phyloP scores from a whole-genome alignment of 163 green algal genomes.

The Coccomyxa subellipsoidea region DNA sequence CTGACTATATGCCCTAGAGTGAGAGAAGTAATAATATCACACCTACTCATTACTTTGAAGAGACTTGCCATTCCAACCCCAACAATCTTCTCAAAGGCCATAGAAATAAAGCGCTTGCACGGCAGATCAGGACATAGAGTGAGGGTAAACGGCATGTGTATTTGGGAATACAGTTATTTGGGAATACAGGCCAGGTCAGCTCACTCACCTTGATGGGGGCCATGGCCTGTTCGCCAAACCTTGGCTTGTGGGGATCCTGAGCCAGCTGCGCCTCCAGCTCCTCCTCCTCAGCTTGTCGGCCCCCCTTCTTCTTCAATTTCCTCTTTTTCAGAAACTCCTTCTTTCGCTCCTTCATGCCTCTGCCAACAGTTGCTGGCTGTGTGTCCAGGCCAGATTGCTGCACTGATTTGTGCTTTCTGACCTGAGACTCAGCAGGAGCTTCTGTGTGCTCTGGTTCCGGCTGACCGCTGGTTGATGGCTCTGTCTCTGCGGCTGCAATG shows the following conservation, averaged over 20 bases:
- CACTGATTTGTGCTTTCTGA: background rate
- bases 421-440: background rate
- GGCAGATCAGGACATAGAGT: no score
- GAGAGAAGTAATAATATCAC: no score
- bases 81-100: no score
- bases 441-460: background rate
- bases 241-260: background rate
- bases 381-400: background rate
- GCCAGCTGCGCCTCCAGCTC: slow-evolving; percentile 1
- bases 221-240: slow-evolving; percentile 16
- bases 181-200: no score
- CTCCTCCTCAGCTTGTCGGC: background rate
- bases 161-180: no score
- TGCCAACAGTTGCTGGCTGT: background rate
- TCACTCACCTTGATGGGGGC: slow-evolving; percentile 5
- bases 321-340: slow-evolving; percentile 11
- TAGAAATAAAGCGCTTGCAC: no score
- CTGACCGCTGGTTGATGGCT: background rate
- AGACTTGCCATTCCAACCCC: no score
- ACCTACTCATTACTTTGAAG: no score
- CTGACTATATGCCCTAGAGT: no score
- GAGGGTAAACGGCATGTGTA: no score
- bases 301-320: slow-evolving; percentile 16
- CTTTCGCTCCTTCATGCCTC: background rate
- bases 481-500: background rate